Conservation (phyloP, 1,284 basidiomycete genomes). For the Tylopilus sp. region DNA sequence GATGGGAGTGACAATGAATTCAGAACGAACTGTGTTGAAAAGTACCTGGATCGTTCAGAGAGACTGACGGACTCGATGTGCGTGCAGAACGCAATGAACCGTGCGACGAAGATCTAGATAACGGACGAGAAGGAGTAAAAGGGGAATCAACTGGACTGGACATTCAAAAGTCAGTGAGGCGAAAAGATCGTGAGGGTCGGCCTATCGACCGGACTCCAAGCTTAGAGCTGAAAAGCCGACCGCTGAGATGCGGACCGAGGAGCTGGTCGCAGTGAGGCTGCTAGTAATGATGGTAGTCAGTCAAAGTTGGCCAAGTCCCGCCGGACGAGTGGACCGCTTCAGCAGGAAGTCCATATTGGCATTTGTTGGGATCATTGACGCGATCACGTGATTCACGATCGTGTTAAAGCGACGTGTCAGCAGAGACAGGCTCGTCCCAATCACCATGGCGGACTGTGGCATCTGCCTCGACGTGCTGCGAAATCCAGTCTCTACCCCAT, state of each 20-base stretch:
- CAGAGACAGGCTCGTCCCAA: neutral
- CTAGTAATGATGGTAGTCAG: neutral
- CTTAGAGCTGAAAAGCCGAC: neutral
- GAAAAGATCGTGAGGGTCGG: conserved; percentile 29
- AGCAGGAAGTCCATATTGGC: conserved; percentile 21
- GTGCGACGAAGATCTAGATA: conserved; percentile 59
- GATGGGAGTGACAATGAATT: conserved; percentile 25
- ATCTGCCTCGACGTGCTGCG: conserved; percentile 55
- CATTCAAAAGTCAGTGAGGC: conserved; percentile 28
- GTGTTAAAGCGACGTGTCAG: neutral
- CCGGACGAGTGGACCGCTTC: neutral
- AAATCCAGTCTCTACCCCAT: conserved; percentile 56
- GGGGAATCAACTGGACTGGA: conserved; percentile 33
- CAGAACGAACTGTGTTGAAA: conserved; percentile 18
- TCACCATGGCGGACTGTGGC: conserved; percentile 47
- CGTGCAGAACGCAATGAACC: conserved; percentile 48
- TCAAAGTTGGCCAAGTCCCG: neutral
- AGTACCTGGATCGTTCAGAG: conserved; percentile 57
- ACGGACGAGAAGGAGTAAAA: conserved; percentile 33
- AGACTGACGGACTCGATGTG: conserved; percentile 50
- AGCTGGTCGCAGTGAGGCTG: conserved; percentile 8
- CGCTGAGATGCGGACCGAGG: conserved; percentile 6
- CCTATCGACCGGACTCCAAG: conserved; percentile 18
- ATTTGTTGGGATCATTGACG: conserved; percentile 23
- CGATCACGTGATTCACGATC: conserved; percentile 35